Evolutionary conservation across 139 green algal genomes (phyloP).

Genomic region (Chlorella sorokiniana): DNA sequence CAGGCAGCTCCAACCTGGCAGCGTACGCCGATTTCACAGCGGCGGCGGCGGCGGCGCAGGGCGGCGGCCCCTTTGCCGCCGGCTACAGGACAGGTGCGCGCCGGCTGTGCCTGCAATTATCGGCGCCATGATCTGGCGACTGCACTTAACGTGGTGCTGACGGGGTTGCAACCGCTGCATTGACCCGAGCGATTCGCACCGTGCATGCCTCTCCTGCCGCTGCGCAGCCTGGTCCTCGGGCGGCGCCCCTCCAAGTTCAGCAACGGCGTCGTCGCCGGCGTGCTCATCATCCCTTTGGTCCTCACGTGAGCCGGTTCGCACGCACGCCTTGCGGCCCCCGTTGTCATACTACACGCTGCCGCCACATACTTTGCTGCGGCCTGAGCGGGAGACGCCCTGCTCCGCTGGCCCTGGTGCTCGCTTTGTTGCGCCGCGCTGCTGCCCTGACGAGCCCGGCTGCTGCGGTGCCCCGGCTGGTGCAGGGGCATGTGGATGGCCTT

Average conservation of each 20-base stretch:
- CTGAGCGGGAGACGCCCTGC: too few relatives aligned
- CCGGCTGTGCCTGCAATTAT: too few relatives aligned
- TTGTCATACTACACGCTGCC: not conserved
- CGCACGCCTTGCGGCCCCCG: not conserved
- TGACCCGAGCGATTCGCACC: not conserved
- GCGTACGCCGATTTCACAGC: constrained; percentile 9
- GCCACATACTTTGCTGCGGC: not conserved
- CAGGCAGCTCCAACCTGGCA: constrained; percentile 6
- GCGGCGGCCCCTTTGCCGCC: not conserved
- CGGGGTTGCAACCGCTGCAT: not conserved
- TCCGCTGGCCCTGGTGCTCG: not conserved
- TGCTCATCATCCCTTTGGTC: constrained; percentile 15
- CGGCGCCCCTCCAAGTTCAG: not conserved
- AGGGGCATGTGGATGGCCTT: constrained; percentile 29
- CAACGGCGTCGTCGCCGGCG: constrained; percentile 16
- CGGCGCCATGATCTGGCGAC: too few relatives aligned
- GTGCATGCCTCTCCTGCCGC: not conserved
- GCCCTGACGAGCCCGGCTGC: too few relatives aligned
- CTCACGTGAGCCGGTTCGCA: constrained; percentile 14
- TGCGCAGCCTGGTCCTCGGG: not conserved
- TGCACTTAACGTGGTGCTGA: too few relatives aligned
- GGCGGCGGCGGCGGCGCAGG: not conserved
- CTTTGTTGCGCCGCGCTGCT: not conserved
- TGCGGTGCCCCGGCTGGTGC: not conserved
- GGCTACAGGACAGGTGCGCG: constrained; percentile 7